A percentile compares a stretch with the other conserved stretches of the same genome.
phyloP scores from a whole-genome alignment of 2,329 filamentous ascomycete genomes.

The Fonsecaea pugnacius region DNA sequence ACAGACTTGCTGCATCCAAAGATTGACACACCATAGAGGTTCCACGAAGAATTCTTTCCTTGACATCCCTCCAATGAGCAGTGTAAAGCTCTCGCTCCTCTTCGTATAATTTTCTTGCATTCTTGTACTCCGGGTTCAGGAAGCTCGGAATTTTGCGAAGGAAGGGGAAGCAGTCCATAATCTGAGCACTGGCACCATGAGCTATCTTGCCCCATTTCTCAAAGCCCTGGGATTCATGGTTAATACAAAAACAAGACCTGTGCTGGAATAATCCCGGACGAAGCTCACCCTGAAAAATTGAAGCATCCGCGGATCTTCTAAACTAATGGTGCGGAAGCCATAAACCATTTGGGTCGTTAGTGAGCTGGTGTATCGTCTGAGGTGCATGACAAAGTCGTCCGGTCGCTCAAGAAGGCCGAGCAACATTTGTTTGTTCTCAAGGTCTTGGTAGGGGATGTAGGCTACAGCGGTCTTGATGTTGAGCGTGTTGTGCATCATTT shows the following conservation, averaged over 20 bases:
- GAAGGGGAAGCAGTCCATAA: conserved; percentile 33
- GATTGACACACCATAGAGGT: conserved; percentile 15
- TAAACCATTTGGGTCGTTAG: conserved; percentile 31
- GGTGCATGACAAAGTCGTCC: conserved; percentile 25
- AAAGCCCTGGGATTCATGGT: neutral
- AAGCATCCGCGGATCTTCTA: conserved; percentile 23
- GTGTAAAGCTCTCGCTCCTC: conserved; percentile 29
- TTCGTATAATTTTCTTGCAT: conserved; percentile 27
- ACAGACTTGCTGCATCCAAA: neutral
- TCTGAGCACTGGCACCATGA: conserved; percentile 21
- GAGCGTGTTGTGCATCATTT: conserved; percentile 37
- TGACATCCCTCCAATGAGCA: conserved; percentile 26
- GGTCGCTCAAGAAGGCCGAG: conserved; percentile 19
- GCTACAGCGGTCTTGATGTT: conserved; percentile 33
- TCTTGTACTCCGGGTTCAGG: conserved; percentile 19
- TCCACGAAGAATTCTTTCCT: conserved; percentile 22
- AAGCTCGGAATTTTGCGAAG: conserved; percentile 29
- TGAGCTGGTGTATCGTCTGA: conserved; percentile 28
- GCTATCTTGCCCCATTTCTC: conserved; percentile 28
- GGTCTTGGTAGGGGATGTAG: conserved; percentile 34
- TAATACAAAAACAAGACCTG: neutral
- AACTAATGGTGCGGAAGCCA: conserved; percentile 24
- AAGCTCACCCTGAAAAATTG: conserved; percentile 18
- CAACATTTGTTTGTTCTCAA: conserved; percentile 33
- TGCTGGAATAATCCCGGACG: no score